phyloP scores from a whole-genome alignment of 495 filamentous ascomycete genomes.

The Filosporella fistucella region DNA sequence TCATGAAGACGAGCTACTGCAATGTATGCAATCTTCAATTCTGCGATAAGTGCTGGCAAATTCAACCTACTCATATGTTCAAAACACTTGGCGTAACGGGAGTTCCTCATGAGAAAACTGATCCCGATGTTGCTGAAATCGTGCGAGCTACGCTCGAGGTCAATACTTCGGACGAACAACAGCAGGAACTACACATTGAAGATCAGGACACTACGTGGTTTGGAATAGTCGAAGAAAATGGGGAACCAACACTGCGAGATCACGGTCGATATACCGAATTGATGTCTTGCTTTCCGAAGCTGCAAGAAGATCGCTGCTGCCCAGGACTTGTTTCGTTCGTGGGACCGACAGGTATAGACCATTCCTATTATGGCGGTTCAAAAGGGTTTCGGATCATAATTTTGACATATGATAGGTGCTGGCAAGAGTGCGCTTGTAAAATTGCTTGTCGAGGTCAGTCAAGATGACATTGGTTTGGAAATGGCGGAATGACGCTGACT shows the following conservation, averaged over 20 bases:
- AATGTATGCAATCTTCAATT: slow-evolving; percentile 41
- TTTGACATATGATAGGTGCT: slow-evolving; percentile 40
- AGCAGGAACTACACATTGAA: slow-evolving; percentile 1
- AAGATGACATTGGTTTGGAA: no score
- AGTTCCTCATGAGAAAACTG: slow-evolving; percentile 23
- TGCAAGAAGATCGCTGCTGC: no score
- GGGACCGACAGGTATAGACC: slow-evolving; percentile 37
- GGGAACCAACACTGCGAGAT: slow-evolving; percentile 35
- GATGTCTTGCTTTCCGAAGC: slow-evolving; percentile 32
- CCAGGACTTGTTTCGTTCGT: slow-evolving; percentile 47
- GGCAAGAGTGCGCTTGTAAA: slow-evolving; percentile 57
- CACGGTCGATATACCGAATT: slow-evolving; percentile 26
- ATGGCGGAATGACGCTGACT: no score
- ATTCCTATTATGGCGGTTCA: no score
- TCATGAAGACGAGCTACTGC: no score
- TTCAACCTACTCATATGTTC: slow-evolving; percentile 30
- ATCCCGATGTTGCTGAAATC: slow-evolving; percentile 15
- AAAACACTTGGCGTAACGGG: slow-evolving; percentile 29
- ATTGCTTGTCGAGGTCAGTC: slow-evolving; percentile 39
- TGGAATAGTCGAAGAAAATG: slow-evolving; percentile 34
- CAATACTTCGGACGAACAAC: neutral
- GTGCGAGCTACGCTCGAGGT: slow-evolving; percentile 17
- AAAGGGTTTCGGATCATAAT: no score
- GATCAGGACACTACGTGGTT: slow-evolving; percentile 48
- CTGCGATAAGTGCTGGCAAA: slow-evolving; percentile 32